A percentile compares a stretch with the other conserved stretches of the same genome.
These are phyloP conservation scores for Solioccasus polychromus DNA, from an alignment of 768 basidiomycete genomes.

Conservation along the genomic window DNA sequence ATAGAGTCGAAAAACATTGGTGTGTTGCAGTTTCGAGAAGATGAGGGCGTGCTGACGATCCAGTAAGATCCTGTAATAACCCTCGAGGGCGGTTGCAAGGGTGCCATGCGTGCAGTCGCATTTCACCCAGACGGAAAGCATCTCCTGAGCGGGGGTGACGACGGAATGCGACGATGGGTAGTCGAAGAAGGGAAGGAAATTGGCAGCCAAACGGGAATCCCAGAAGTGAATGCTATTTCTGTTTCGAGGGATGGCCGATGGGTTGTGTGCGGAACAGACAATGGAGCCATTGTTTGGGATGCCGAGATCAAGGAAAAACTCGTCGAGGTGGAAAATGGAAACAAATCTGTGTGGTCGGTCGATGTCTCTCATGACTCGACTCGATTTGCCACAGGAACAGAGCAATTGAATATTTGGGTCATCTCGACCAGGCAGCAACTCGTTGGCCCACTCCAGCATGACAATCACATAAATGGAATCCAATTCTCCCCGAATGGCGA, in stretches of 20 bases:
- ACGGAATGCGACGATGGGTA: neutral
- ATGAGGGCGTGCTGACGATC: too few species aligned
- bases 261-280: conserved; percentile 9
- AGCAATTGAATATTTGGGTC: neutral
- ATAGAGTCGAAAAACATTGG: too few species aligned
- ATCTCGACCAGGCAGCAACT: neutral
- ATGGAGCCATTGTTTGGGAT: conserved; percentile 2
- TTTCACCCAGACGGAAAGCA: conserved; percentile 4
- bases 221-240: neutral
- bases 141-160: conserved; percentile 3
- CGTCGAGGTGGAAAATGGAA: neutral
- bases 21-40: too few species aligned
- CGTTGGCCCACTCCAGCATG: too few species aligned
- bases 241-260: conserved; percentile 9
- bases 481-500: too few species aligned
- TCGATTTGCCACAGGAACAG: too few species aligned
- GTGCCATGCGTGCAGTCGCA: conserved; percentile 1
- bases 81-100: conserved; percentile 2
- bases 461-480: too few species aligned
- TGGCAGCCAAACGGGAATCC: neutral
- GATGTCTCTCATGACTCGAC: too few species aligned
- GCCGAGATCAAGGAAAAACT: conserved; percentile 1
- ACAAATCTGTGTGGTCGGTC: too few species aligned
- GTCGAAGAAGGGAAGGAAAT: neutral
- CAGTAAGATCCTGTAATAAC: too few species aligned